Evolutionary conservation across 139 green algal genomes (phyloP).

Genomic region (Spirogloea muscicola): DNA sequence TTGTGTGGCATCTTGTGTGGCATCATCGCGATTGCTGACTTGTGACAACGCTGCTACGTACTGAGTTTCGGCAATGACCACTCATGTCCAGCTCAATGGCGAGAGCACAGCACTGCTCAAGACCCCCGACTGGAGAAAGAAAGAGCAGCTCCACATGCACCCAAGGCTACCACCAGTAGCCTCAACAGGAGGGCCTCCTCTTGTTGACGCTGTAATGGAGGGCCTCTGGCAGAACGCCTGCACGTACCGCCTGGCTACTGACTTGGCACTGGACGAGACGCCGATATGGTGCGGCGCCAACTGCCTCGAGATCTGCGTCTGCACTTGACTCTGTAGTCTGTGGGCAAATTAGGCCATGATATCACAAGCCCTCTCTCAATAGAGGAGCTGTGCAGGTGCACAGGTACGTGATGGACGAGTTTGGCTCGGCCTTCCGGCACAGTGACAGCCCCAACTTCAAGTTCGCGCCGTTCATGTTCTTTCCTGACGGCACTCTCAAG

Average conservation of each 20-base stretch:
- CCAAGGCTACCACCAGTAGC: too few species aligned
- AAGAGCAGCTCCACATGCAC: too few species aligned
- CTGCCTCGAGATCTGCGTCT: not conserved
- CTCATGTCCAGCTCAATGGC: too few species aligned
- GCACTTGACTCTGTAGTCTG: not conserved
- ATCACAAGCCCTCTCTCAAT: not conserved
- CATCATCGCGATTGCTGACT: too few species aligned
- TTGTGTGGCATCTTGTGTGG: too few species aligned
- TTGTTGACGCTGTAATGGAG: slow-evolving; percentile 16
- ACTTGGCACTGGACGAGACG: slow-evolving; percentile 15
- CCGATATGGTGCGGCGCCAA: slow-evolving; percentile 5
- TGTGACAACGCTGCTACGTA: too few species aligned
- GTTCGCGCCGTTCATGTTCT: slow-evolving; percentile 30
- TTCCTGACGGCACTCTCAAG: slow-evolving; percentile 22
- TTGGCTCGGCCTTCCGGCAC: slow-evolving; percentile 23
- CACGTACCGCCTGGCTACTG: slow-evolving; percentile 30
- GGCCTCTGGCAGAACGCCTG: slow-evolving; percentile 19
- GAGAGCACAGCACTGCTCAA: too few species aligned
- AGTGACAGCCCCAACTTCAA: slow-evolving; percentile 25
- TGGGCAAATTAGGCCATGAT: not conserved
- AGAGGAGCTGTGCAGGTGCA: not conserved
- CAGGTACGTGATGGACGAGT: slow-evolving; percentile 44
- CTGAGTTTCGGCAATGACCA: too few species aligned
- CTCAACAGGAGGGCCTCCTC: not conserved
- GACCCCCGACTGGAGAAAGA: too few species aligned